Evolutionary conservation across 2,329 filamentous ascomycete species (phyloP).

Genomic region (Xylariaceae sp.): DNA sequence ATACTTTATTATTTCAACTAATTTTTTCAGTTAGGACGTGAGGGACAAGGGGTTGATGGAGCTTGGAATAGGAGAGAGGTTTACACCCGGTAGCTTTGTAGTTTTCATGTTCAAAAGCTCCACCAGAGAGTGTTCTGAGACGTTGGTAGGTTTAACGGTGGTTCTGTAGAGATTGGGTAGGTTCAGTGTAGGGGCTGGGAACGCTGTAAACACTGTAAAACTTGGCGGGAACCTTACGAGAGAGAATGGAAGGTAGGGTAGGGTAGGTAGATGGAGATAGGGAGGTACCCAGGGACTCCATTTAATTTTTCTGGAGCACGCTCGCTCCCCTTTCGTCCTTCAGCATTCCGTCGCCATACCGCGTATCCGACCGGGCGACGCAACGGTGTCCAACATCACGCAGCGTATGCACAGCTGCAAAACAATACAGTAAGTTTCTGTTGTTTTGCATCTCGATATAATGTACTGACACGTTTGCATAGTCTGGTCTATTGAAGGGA

Average conservation of each 20-base stretch:
- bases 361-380: constrained; percentile 15
- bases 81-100: background rate
- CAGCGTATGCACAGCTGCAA: constrained; percentile 12
- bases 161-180: too few species aligned
- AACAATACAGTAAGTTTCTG: constrained; percentile 12
- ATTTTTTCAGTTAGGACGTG: too few species aligned
- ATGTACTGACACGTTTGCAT: constrained; percentile 16
- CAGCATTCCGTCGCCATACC: constrained; percentile 19
- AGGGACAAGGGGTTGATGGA: background rate
- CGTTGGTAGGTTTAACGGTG: too few species aligned
- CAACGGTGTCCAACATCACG: constrained; percentile 11
- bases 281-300: background rate
- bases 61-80: too few species aligned
- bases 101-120: background rate
- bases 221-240: too few species aligned
- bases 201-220: too few species aligned
- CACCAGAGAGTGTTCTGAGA: too few species aligned
- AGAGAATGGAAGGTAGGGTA: too few species aligned
- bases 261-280: too few species aligned
- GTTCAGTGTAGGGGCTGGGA: too few species aligned
- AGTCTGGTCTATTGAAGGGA: constrained; percentile 18
- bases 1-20: too few species aligned
- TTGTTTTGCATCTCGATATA: constrained; percentile 2
- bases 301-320: constrained; percentile 2
- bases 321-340: constrained; percentile 12